Base-by-base conservation (phyloP, 2,329 filamentous ascomycete species). In the Alternaria tenuissima region DNA sequence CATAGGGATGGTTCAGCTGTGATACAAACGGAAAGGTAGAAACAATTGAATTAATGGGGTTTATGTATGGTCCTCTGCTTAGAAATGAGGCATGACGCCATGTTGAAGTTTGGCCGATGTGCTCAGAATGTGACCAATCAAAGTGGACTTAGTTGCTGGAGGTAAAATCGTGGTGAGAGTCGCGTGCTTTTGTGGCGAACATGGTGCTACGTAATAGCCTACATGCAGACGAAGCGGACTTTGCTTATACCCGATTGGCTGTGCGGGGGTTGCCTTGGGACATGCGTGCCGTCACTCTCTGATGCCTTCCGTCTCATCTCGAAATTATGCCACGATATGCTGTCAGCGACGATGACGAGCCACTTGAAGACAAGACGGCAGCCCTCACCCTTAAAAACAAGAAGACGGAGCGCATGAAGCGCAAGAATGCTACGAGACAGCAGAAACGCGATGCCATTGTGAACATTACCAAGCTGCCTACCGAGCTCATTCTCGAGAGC, bases 401-500 rank as follows among this genome's bases (percentile, higher is more conserved):
- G 69, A 83, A 83, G 54, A 86, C 82, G 6, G 81, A 84, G 66
- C 81, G 86, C 32, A 77, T 81, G 63, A 75, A 81, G 57, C 81
- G 80, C 57, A 76, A 77, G 65, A 80, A 76, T 59, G 69, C 67
- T 5, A 69, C 66, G 26, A 70, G 71, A 39, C 67, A 75, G 30
- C 63, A 66, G 49, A 68, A 75, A 32, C 73, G 64, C 18, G 74
- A 78, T 30, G 72, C 72, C 53, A 66, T 71, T 11, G 68, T 70
- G 32, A 78, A 66, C 20, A 72, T 87, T 11, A 64, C 83, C 22
- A 80, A 83, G 61, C 78, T 88, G 0, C 86, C 86, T 0, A 81
- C 82, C 16, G 86, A 88, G 69, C 74, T 88, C 2, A 60, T 87
- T 3, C 70, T 84, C 28, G 77, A 82, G 38, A 80, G 87, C 16